Evolutionary conservation across 1,284 basidiomycete genomes (phyloP).

Genomic region (Naganishia sp.): DNA sequence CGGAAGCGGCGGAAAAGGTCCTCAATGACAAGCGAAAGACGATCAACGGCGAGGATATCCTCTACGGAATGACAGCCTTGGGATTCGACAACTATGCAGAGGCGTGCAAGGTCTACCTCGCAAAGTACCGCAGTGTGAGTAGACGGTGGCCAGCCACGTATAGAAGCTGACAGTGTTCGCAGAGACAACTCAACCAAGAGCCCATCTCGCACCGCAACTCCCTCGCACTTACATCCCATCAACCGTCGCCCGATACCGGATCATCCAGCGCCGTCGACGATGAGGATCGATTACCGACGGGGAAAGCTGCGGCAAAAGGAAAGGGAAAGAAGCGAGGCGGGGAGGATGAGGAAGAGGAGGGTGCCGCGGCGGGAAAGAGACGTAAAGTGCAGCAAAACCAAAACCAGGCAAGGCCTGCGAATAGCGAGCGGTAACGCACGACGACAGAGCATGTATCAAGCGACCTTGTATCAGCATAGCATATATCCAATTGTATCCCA

Average conservation of each 20-base stretch:
- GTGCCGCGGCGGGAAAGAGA: slow-evolving; percentile 7
- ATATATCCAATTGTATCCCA: not conserved
- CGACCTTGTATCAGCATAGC: not conserved
- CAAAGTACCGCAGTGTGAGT: slow-evolving; percentile 80
- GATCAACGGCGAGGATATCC: slow-evolving; percentile 70
- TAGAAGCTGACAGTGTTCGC: not conserved
- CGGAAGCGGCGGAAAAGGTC: slow-evolving; percentile 84
- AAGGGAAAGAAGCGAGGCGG: slow-evolving; percentile 21
- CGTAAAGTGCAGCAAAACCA: not conserved
- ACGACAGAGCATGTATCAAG: not conserved
- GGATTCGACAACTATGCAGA: slow-evolving; percentile 96
- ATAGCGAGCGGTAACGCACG: not conserved
- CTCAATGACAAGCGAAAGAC: slow-evolving; percentile 82
- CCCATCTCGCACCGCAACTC: slow-evolving; percentile 17
- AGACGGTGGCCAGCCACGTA: not conserved
- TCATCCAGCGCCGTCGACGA: slow-evolving; percentile 25
- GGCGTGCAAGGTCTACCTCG: slow-evolving; percentile 82
- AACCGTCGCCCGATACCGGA: slow-evolving; percentile 18
- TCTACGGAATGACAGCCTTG: slow-evolving; percentile 57
- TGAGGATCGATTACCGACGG: not conserved
- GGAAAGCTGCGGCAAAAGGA: not conserved
- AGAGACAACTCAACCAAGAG: slow-evolving; percentile 27
- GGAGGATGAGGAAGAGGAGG: not conserved
- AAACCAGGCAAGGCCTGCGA: not conserved
- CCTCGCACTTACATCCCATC: slow-evolving; percentile 12